phyloP scores from a whole-genome alignment of 2,329 filamentous ascomycete genomes.

The Penicillium sp. region DNA sequence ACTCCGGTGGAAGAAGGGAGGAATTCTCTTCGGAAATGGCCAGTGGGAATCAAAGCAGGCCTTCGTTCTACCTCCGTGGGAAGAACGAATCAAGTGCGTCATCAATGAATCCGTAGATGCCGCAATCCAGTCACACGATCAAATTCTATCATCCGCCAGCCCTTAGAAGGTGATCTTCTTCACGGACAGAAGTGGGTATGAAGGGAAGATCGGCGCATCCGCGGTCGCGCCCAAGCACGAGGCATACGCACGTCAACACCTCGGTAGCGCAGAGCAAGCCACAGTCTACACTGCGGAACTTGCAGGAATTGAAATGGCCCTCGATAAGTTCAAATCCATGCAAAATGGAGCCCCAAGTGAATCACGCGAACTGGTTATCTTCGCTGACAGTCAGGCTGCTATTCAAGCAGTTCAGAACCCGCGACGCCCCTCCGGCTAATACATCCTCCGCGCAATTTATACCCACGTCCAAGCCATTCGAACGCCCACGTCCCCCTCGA shows the following conservation, averaged over 20 bases:
- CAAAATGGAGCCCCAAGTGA: neutral
- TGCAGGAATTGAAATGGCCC: neutral
- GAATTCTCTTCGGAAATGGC: neutral
- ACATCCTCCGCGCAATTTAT: neutral
- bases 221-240: neutral
- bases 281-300: conserved; percentile 6
- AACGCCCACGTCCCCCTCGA: neutral
- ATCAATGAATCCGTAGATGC: neutral
- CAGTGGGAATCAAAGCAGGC: neutral
- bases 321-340: neutral
- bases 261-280: neutral
- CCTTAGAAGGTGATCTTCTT: neutral
- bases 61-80: neutral
- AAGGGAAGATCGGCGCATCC: neutral
- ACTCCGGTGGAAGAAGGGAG: neutral
- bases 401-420: conserved; percentile 4
- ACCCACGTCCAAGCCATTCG: neutral
- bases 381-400: conserved; percentile 5
- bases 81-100: neutral
- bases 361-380: conserved; percentile 1
- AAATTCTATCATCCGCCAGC: neutral
- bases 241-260: neutral
- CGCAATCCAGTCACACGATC: neutral
- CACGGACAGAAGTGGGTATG: neutral
- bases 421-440: neutral